phyloP scores from a whole-genome alignment of 106 monocot species.

The Agapanthus africanus region DNA sequence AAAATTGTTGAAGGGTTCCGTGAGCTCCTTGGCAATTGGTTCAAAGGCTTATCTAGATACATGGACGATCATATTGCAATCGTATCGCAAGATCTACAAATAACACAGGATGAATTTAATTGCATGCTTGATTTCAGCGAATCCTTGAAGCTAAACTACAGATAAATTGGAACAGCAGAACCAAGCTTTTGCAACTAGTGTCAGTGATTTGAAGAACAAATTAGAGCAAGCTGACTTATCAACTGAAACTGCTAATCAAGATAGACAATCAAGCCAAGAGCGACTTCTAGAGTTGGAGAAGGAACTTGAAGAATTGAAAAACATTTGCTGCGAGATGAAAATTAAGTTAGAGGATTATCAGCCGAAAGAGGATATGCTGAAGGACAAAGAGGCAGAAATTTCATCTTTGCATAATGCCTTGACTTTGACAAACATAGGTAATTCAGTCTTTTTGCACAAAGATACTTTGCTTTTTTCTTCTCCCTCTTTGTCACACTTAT shows the following conservation, averaged over 20 bases:
- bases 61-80: constrained; percentile 42
- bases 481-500: neutral
- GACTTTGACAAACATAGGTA: constrained; percentile 50
- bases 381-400: constrained; percentile 46
- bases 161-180: constrained; percentile 41
- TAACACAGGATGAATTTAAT: constrained; percentile 33
- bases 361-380: constrained; percentile 29
- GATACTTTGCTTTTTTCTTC: neutral
- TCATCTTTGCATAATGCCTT: constrained; percentile 23
- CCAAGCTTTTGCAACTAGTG: constrained; percentile 39
- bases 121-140: constrained; percentile 41
- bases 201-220: constrained; percentile 36
- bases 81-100: constrained; percentile 41
- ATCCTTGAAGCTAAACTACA: constrained; percentile 36
- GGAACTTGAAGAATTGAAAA: constrained; percentile 40
- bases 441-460: neutral
- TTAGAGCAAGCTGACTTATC: constrained; percentile 37
- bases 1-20: constrained; percentile 35
- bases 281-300: constrained; percentile 38
- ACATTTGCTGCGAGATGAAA: constrained; percentile 42
- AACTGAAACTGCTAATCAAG: constrained; percentile 39
- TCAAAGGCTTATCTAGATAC: constrained; percentile 42
- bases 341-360: constrained; percentile 42
- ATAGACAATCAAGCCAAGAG: constrained; percentile 28
- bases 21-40: constrained; percentile 26